A percentile compares a stretch with the other conserved stretches of the same genome.
Conservation (phyloP, 2,329 filamentous ascomycete genomes). For the Xylaria digitata region DNA sequence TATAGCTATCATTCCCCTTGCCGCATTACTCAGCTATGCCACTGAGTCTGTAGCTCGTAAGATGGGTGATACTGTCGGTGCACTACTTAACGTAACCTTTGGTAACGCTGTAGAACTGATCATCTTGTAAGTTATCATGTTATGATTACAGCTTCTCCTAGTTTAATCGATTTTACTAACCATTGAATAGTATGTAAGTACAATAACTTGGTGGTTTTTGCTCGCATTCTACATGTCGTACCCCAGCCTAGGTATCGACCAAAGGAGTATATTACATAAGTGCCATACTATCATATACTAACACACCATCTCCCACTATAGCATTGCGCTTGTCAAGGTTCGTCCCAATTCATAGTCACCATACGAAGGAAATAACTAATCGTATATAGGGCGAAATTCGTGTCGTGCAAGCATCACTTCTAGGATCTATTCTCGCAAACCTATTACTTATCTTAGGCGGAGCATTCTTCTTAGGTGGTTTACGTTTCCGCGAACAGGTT, state of each 20-base stretch:
- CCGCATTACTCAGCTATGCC: conserved; percentile 76
- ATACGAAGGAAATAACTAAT: conserved; percentile 41
- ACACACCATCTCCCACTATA: conserved; percentile 53
- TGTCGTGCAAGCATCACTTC: conserved; percentile 89
- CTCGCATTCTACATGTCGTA: neutral
- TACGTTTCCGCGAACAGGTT: conserved; percentile 88
- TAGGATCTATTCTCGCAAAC: conserved; percentile 91
- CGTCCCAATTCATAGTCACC: conserved; percentile 10
- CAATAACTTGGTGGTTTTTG: neutral
- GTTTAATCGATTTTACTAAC: conserved; percentile 37
- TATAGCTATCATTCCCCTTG: conserved; percentile 79
- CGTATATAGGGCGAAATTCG: conserved; percentile 76
- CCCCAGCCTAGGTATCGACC: neutral
- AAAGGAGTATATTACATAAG: neutral
- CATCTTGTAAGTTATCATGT: conserved; percentile 67
- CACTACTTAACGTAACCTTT: conserved; percentile 80
- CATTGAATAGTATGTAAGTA: conserved; percentile 44
- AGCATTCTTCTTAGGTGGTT: conserved; percentile 86
- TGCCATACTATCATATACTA: conserved; percentile 38
- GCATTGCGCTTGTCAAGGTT: conserved; percentile 80
- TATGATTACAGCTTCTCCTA: neutral
- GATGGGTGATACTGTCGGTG: conserved; percentile 78
- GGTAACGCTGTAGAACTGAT: conserved; percentile 84
- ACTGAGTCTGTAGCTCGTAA: conserved; percentile 80
- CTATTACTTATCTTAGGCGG: conserved; percentile 90